Percentiles rank a stretch among this genome's conserved stretches.
Evolutionary conservation across 2,329 filamentous ascomycete genomes (phyloP).

Genomic region (Fusarium citri): DNA sequence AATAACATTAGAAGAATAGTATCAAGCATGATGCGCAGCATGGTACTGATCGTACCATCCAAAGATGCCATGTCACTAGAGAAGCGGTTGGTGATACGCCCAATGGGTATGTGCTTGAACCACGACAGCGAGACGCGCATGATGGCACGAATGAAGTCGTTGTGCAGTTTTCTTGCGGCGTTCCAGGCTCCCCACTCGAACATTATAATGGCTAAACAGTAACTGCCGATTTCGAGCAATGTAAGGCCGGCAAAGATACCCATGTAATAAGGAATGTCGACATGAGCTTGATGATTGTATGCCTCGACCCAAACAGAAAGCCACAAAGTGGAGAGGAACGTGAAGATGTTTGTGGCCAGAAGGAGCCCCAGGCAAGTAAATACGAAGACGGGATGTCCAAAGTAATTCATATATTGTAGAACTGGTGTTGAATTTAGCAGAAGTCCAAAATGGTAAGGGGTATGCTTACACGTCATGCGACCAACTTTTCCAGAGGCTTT

Average conservation of each 20-base stretch:
- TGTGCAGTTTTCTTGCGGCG: constrained; percentile 65
- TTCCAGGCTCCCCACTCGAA: constrained; percentile 68
- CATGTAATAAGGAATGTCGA: constrained; percentile 63
- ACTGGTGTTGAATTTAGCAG: constrained; percentile 48
- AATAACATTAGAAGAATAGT: constrained; percentile 57
- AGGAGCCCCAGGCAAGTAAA: constrained; percentile 54
- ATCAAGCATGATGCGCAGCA: constrained; percentile 59
- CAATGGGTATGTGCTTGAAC: constrained; percentile 66
- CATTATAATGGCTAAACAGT: constrained; percentile 56
- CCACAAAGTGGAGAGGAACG: constrained; percentile 60
- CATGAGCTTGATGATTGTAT: constrained; percentile 56
- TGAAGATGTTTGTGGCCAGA: constrained; percentile 56
- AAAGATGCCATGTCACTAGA: constrained; percentile 68
- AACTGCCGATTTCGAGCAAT: constrained; percentile 57
- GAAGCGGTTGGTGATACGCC: constrained; percentile 66
- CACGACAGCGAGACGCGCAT: constrained; percentile 67
- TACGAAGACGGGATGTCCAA: constrained; percentile 59
- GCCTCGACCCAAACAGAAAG: constrained; percentile 67
- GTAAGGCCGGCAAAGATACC: constrained; percentile 63
- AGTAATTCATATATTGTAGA: constrained; percentile 64
- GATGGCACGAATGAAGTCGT: constrained; percentile 63
- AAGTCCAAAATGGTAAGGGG: not conserved
- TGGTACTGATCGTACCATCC: constrained; percentile 60
- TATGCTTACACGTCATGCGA: constrained; percentile 57
- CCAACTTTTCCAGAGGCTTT: constrained; percentile 58